These are phyloP conservation scores for barley (Hordeum vulgare) DNA, from an alignment of 176 grass and related monocot genomes.

Conservation along the genomic window DNA sequence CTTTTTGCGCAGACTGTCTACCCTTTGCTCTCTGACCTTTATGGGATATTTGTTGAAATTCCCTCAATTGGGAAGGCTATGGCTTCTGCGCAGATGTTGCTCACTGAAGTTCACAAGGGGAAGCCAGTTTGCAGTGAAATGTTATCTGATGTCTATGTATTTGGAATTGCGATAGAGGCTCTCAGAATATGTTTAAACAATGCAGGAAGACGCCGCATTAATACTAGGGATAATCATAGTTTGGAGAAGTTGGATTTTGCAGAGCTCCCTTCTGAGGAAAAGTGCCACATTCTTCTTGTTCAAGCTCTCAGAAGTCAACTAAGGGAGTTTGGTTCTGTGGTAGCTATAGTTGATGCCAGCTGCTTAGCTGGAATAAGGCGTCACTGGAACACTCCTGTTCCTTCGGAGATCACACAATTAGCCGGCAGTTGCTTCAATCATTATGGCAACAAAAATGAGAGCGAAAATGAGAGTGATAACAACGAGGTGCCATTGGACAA, in stretches of 20 bases:
- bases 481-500: slow-evolving; percentile 25
- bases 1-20: slow-evolving; percentile 69
- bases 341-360: slow-evolving; percentile 68
- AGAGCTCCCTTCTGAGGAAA: slow-evolving; percentile 66
- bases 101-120: slow-evolving; percentile 61
- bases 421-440: slow-evolving; percentile 41
- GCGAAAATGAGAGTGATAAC: slow-evolving; percentile 20
- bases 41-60: slow-evolving; percentile 67
- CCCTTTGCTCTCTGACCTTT: slow-evolving; percentile 78
- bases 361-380: slow-evolving; percentile 77
- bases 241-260: slow-evolving; percentile 43
- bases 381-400: slow-evolving; percentile 67
- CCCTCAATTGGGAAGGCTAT: slow-evolving; percentile 72
- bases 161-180: slow-evolving; percentile 83
- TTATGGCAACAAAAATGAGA: slow-evolving; percentile 33
- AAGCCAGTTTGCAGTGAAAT: slow-evolving; percentile 58
- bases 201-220: slow-evolving; percentile 45
- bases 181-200: slow-evolving; percentile 71
- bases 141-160: slow-evolving; percentile 63
- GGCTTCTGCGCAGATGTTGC: slow-evolving; percentile 66
- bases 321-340: slow-evolving; percentile 64
- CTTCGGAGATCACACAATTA: slow-evolving; percentile 50
- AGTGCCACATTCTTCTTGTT: slow-evolving; percentile 73
- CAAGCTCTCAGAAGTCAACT: slow-evolving; percentile 70
- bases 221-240: slow-evolving; percentile 16